These are phyloP conservation scores for Knoxdaviesia proteae DNA, from an alignment of 2,329 filamentous ascomycete genomes.

Conservation along the genomic window DNA sequence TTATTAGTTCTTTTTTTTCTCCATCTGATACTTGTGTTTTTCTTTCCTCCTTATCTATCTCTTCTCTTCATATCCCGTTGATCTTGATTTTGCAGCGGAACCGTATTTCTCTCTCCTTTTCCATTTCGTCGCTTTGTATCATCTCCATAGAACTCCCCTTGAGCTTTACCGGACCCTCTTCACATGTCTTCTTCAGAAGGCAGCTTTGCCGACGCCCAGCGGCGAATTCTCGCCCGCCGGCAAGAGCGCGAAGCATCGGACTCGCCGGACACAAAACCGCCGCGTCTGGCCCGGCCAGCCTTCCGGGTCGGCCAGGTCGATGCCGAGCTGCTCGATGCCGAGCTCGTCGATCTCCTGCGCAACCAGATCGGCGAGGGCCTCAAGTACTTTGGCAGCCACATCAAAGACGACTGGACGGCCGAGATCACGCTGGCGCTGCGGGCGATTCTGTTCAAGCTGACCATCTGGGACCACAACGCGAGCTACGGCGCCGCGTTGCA, in stretches of 20 bases:
- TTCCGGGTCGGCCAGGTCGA: conserved; percentile 94
- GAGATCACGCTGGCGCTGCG: conserved; percentile 67
- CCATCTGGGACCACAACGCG: conserved; percentile 89
- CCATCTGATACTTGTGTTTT: not conserved
- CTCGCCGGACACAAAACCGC: conserved; percentile 48
- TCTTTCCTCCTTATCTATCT: not conserved
- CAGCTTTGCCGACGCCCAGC: conserved; percentile 76
- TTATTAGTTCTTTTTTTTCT: not conserved
- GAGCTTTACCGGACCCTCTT: too few relatives aligned
- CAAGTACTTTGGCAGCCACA: conserved; percentile 57
- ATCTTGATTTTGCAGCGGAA: not conserved
- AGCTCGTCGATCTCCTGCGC: conserved; percentile 68
- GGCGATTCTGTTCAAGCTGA: conserved; percentile 75
- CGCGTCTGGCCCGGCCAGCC: conserved; percentile 41
- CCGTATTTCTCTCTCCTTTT: too few relatives aligned
- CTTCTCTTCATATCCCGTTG: not conserved
- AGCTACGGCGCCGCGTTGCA: conserved; percentile 88
- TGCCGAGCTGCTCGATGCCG: conserved; percentile 83
- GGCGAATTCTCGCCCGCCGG: conserved; percentile 65
- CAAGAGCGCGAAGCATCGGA: conserved; percentile 59
- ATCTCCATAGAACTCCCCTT: too few relatives aligned
- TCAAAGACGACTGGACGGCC: conserved; percentile 69
- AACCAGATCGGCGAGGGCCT: conserved; percentile 72
- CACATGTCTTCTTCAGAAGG: too few relatives aligned
- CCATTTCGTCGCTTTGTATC: too few relatives aligned